A percentile compares a stretch with the other conserved stretches of the same genome.
These are phyloP conservation scores for Pseudogymnoascus sp. DNA, from an alignment of 2,329 filamentous ascomycete genomes.

Conservation along the genomic window DNA sequence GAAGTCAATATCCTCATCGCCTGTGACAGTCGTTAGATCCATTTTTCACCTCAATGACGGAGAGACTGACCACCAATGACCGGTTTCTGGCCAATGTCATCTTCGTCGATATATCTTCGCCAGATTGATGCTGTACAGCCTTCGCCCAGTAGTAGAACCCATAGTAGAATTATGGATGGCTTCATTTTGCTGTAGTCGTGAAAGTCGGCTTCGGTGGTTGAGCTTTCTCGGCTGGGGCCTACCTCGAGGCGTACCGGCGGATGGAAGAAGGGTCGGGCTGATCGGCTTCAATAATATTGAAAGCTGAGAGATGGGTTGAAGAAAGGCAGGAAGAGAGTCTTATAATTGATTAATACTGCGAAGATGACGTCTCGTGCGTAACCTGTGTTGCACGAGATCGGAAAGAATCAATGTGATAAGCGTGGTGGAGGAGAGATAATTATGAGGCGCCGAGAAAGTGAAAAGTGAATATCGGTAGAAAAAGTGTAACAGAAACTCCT, in stretches of 20 bases:
- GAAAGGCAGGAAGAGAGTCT: neutral
- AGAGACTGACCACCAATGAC: neutral
- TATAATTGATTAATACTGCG: neutral
- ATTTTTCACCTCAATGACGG: neutral
- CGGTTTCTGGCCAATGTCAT: neutral
- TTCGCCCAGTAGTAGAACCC: neutral
- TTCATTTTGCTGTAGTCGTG: neutral
- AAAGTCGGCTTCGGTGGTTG: neutral
- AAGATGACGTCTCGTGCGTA: neutral
- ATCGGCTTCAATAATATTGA: neutral
- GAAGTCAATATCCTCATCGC: constrained; percentile 1
- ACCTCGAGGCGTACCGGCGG: neutral
- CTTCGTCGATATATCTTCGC: neutral
- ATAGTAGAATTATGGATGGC: neutral
- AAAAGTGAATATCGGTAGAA: neutral
- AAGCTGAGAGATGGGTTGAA: neutral
- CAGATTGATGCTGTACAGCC: neutral
- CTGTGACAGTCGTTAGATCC: neutral
- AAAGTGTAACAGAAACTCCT: neutral
- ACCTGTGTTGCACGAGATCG: neutral
- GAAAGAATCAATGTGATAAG: neutral
- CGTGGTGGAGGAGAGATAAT: neutral
- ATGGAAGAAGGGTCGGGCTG: neutral
- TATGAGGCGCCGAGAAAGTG: neutral
- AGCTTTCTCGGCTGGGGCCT: neutral